Evolutionary conservation across 2,329 filamentous ascomycete genomes (phyloP).

Genomic region (Ascochyta fabae): DNA sequence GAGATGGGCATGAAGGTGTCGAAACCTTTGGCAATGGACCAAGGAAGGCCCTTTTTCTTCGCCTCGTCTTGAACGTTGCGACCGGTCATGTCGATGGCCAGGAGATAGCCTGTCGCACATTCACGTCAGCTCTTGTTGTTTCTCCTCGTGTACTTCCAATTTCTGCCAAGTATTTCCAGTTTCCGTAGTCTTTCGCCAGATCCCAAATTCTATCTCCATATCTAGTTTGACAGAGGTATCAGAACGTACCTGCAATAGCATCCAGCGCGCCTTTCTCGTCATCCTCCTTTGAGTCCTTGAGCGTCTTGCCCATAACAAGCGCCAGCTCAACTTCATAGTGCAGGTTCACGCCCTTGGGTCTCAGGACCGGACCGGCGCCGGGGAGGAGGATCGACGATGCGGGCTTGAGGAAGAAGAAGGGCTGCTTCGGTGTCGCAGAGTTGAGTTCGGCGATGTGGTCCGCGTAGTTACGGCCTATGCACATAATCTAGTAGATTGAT

Average conservation of each 20-base stretch:
- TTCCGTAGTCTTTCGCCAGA: no score
- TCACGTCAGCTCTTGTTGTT: background rate
- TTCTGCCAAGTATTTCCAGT: background rate
- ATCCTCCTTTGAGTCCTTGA: conserved; percentile 76
- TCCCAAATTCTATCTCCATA: background rate
- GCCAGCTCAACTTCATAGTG: conserved; percentile 97
- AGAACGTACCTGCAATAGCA: conserved; percentile 75
- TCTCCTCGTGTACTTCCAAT: background rate
- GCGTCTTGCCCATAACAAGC: conserved; percentile 80
- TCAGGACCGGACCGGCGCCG: conserved; percentile 77
- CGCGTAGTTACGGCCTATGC: conserved; percentile 97
- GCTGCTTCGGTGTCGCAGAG: conserved; percentile 85
- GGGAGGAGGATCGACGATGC: conserved; percentile 83
- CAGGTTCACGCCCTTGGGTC: conserved; percentile 81
- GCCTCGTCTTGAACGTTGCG: conserved; percentile 95
- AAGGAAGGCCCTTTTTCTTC: conserved; percentile 95
- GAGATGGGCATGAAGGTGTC: conserved; percentile 95
- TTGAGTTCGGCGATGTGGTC: conserved; percentile 95
- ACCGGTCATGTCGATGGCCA: conserved; percentile 96
- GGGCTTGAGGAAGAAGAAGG: conserved; percentile 99
- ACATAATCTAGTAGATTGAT: conserved; percentile 72
- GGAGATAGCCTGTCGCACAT: conserved; percentile 71
- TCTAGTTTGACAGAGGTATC: background rate
- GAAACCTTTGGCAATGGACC: conserved; percentile 96
- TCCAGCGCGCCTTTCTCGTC: conserved; percentile 79